Base-by-base conservation (phyloP, 2,329 filamentous ascomycete species). In the Cladobotryum protrusum region DNA sequence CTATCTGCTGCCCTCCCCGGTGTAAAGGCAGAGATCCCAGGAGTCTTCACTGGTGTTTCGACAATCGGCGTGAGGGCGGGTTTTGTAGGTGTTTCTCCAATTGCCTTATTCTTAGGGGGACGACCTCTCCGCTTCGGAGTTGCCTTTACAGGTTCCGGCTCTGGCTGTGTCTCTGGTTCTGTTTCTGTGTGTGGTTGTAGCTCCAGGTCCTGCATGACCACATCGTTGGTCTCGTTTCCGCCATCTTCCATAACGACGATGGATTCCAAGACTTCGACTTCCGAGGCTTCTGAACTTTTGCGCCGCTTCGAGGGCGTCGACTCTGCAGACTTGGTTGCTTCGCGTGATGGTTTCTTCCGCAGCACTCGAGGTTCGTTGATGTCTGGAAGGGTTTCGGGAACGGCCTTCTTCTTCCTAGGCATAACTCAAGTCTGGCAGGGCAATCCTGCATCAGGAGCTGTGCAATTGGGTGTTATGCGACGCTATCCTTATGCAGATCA, bases 1-100 rank as follows among this genome's bases (percentile, higher is more conserved):
- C 87, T 83, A 68, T 96, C 89, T 17, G 86, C 86, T 56, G 88
- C 86, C 57, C 82, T 78, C 35, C 80, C 79, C 0, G 87, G 85
- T 1, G 85, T 89, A 33, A 71, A 61, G 6, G 66, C 69, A 34
- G 62, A 70, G 18, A 60, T 46, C 11, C 62, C 61, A 18, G 55
- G 59, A 4, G 58, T 52, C 48, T 65, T 74, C 12, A 66, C 59
- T 0, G 74, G 73, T 0, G 75, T 77, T 43, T 63, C 59, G 6
- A 68, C 62, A 3, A 58, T 54, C 24, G 61, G 56, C 4, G 63
- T 65, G 12, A 47, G 20, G 17, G 19, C 37, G 4, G 65, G 63
- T 13, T 54, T 58, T 0, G 71, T 73, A 4, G 67, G 63, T 2
- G 65, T 66, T 20, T 61, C 61, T 37, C 57, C 61, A 43, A 63